Percentiles rank a stretch among this genome's conserved stretches.
Evolutionary conservation across 2,329 filamentous ascomycete genomes (phyloP).

Genomic region (Aspergillus puulaauensis): DNA sequence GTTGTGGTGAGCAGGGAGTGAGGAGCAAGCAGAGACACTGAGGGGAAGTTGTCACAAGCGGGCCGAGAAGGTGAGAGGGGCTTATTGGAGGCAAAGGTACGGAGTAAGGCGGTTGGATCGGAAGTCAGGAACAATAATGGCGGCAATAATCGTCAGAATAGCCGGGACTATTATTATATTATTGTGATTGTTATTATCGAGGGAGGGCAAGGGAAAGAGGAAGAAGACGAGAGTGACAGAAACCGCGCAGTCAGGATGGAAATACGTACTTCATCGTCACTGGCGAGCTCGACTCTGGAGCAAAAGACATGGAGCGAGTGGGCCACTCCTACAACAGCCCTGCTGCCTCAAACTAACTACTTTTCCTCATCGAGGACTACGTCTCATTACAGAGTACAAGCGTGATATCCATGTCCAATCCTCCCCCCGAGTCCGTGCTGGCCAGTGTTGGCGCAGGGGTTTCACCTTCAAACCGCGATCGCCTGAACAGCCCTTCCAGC

Average conservation of each 20-base stretch:
- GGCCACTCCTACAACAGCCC: background rate
- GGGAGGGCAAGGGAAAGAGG: conserved; percentile 1
- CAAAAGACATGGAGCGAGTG: background rate
- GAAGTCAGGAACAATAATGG: conserved; percentile 11
- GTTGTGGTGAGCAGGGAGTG: background rate
- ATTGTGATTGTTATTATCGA: background rate
- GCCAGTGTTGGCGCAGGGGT: background rate
- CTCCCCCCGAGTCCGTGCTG: background rate
- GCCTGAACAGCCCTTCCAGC: background rate
- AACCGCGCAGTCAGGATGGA: conserved; percentile 2
- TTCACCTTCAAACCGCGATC: conserved; percentile 6
- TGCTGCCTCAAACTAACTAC: background rate
- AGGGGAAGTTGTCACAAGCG: conserved; percentile 17
- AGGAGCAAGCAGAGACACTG: background rate
- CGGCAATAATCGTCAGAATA: conserved; percentile 2
- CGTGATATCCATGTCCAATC: background rate
- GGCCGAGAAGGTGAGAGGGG: conserved; percentile 24
- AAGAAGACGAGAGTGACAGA: background rate
- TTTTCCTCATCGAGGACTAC: background rate
- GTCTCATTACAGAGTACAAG: background rate
- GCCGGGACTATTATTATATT: background rate
- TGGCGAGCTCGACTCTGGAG: conserved; percentile 6
- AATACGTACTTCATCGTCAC: conserved; percentile 4
- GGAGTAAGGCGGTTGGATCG: conserved; percentile 10
- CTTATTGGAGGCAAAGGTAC: conserved; percentile 14